Evolutionary conservation across 345 rosid species (phyloP).

Genomic region (Pseudoturritis turrita): DNA sequence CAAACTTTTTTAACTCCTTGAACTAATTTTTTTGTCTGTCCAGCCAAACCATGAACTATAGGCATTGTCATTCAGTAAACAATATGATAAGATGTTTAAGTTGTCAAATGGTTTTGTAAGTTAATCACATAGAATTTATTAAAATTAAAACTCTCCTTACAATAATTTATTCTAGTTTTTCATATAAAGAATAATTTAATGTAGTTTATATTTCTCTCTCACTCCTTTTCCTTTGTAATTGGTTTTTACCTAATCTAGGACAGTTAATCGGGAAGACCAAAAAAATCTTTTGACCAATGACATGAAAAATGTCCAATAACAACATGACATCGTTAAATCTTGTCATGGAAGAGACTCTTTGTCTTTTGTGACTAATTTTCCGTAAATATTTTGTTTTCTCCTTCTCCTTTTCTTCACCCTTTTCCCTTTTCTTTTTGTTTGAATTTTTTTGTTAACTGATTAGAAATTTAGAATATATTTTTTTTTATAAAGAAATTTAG

Average conservation of each 20-base stretch:
- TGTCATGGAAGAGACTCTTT: conserved; percentile 25
- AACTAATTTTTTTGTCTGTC: no score
- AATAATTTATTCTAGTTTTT: no score
- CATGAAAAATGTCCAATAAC: conserved; percentile 15
- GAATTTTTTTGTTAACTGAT: not conserved
- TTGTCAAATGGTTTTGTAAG: not conserved
- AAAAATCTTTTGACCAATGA: not conserved
- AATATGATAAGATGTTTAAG: not conserved
- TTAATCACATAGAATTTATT: not conserved
- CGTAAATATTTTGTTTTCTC: not conserved
- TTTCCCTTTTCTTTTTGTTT: not conserved
- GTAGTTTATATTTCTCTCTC: not conserved
- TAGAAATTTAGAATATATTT: no score
- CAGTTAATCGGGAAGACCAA: conserved; percentile 8
- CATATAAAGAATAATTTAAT: no score
- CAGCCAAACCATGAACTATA: not conserved
- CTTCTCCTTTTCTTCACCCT: not conserved
- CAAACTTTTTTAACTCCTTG: not conserved
- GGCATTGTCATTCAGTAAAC: not conserved
- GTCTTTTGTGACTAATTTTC: conserved; percentile 11
- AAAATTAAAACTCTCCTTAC: no score
- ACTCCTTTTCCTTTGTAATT: not conserved
- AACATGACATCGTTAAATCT: conserved; percentile 24
- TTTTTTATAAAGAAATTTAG: no score
- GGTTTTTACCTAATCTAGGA: not conserved